Base-by-base conservation (phyloP, 208 protist species). In the Vickermania spadyakhi region DNA sequence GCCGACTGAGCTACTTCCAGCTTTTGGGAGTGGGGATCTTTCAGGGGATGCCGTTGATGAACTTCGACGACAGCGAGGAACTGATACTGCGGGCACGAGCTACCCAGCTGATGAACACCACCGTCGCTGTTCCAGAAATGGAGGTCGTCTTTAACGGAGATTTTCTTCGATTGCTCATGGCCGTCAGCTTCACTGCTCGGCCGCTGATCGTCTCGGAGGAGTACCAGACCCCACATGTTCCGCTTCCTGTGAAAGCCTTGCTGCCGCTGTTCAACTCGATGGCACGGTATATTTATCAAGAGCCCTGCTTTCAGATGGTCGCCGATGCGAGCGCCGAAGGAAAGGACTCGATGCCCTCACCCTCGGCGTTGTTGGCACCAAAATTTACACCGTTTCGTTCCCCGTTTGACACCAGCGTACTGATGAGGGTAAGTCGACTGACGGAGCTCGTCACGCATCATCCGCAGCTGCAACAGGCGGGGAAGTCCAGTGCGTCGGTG, bases 1-100 rank as follows among this genome's bases (percentile, higher is more conserved):
- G 62, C 23, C 59, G 77, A 42, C 52, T 93, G 26, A 89, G 81
- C 18, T 93, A 81, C 62, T 82, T 73, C 57, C 72, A 93, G 57
- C 72, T 93, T 3, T 58, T 84, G 25, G 58, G 82, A 13, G 65
- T 93, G 0, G 76, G 71, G 7, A 66, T 72, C n/a, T 27, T 89
- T 31, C 58, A 77, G 30, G 85, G 85, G 31, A 93, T 93, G 81
- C 85, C 81, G 7, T 60, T 68, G 60, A 70, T 76, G 13, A 68
- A 89, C 29, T 29, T 93, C 2, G 73, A 68, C 3, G 70, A 84
- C 28, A 77, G 80, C 29, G 79, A 56, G 26, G 68, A 64, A 41
- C 70, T 93, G 2, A 23, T 72, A 36, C 62, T 60, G 0, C 85
- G 85, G 14, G 79, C 85, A 2, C 58, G 54, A 49, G 57, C 51